Base-by-base conservation (phyloP, 768 basidiomycete species). In the Gyrodon lividus region DNA sequence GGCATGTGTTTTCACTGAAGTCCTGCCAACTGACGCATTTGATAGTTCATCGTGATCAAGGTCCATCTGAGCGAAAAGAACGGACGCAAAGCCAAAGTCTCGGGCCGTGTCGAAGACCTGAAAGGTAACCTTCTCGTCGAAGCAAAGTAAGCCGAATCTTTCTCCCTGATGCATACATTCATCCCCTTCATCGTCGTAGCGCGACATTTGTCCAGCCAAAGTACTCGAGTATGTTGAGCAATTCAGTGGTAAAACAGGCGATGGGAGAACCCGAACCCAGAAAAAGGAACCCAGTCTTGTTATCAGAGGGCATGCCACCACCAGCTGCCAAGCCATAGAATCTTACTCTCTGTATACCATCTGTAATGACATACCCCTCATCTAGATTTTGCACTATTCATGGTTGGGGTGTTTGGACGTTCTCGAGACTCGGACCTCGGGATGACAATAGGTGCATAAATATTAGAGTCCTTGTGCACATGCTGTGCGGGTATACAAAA, bases 161-260 rank as follows among this genome's bases (percentile, higher is more conserved):
- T 44, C 6, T 41, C 16, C 12, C 2, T 3, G 22, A 0, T 47
- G 24, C 39, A 6, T 46, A 16, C n/a, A 34, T 33, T 48, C 26
- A 50, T 52, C 30, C 8, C 19, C 38, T 16, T 28, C 23, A 5
- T 31, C 23, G 5, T 31, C 24, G 6, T 62, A 92, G 90, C 0
- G 89, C 82, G 0, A 75, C 86, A 33, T 97, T 96, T 61, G 82
- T 98, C 13, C 92, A 98, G 61, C 95, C 95, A 1, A 84, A 82
- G 51, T 93, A 95, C 60, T 89, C 94, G 2, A 82, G 85, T 50
- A 74, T 93, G 44, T 74, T 97, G 23, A 82, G 83, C 57, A 77
- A 78, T 33, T 72, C 70, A 2, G 75, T 78, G 3, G 67, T 92
- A 1, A 77, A 76, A 48, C 79, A 86, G 55, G 77, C 81, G 1